Evolutionary conservation across 371 early-diverging fungal genomes (phyloP).

Genomic region (Mortierella sp.): DNA sequence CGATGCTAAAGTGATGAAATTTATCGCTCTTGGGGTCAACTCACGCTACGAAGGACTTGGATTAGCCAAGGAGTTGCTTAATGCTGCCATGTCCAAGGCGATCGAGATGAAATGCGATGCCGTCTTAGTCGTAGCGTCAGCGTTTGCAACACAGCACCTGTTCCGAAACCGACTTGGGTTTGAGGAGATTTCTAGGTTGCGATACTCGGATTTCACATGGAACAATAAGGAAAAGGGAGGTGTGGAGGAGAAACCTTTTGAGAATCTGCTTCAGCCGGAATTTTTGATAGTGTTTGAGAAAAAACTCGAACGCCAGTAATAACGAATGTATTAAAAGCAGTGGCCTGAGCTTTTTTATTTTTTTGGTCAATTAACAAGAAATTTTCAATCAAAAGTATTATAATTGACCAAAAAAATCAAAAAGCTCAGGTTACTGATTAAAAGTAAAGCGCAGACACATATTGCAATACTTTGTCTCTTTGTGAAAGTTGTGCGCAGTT

Average conservation of each 20-base stretch:
- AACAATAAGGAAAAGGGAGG: conserved; percentile 9
- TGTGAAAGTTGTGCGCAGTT: too few species aligned
- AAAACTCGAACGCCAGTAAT: conserved; percentile 8
- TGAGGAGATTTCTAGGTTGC: conserved; percentile 40
- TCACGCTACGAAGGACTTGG: conserved; percentile 35
- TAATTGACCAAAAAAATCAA: too few species aligned
- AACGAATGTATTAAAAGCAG: not conserved
- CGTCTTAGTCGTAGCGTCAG: conserved; percentile 42
- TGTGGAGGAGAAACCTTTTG: conserved; percentile 32
- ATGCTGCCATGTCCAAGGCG: conserved; percentile 37
- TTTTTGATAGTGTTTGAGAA: conserved; percentile 43
- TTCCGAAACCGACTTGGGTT: conserved; percentile 42
- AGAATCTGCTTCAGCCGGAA: conserved; percentile 38
- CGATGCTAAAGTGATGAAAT: conserved; percentile 47
- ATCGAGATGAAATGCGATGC: conserved; percentile 33
- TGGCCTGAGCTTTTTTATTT: too few species aligned
- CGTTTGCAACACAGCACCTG: conserved; percentile 55
- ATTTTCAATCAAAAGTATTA: too few species aligned
- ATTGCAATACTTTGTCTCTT: too few species aligned
- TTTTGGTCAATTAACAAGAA: too few species aligned
- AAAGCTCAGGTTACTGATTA: too few species aligned
- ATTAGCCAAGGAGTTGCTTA: conserved; percentile 44
- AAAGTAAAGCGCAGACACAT: too few species aligned
- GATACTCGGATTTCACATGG: conserved; percentile 34
- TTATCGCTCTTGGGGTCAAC: conserved; percentile 50